Evolutionary conservation across 2,329 filamentous ascomycete genomes (phyloP).

Genomic region (Aspergillus brasiliensis): DNA sequence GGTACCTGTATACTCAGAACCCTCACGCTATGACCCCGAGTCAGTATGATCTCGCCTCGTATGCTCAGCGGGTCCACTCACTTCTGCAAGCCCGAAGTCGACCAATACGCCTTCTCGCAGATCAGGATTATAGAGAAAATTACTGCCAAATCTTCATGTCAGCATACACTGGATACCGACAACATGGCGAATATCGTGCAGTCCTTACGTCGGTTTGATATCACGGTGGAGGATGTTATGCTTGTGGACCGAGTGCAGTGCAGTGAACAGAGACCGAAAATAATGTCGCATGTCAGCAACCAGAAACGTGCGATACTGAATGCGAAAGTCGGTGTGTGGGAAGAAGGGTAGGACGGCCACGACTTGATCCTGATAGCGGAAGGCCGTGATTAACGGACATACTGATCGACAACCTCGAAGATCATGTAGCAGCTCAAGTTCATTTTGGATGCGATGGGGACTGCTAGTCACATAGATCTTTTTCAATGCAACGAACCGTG

Average conservation of each 20-base stretch:
- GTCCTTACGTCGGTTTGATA: slow-evolving; percentile 79
- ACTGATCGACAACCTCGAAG: slow-evolving; percentile 80
- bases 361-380: slow-evolving; percentile 90
- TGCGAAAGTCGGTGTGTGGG: slow-evolving; percentile 87
- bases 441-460: slow-evolving; percentile 89
- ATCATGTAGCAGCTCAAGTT: slow-evolving; percentile 89
- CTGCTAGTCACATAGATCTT: slow-evolving; percentile 99
- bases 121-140: slow-evolving; percentile 88
- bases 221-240: slow-evolving; percentile 88
- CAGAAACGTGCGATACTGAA: slow-evolving; percentile 88
- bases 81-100: slow-evolving; percentile 97
- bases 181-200: neutral
- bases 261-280: slow-evolving; percentile 83
- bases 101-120: slow-evolving; percentile 81
- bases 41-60: slow-evolving; percentile 1
- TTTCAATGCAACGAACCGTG: slow-evolving; percentile 92
- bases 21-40: slow-evolving; percentile 55
- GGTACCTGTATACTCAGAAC: slow-evolving; percentile 45
- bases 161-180: neutral
- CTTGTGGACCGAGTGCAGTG: slow-evolving; percentile 78
- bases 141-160: slow-evolving; percentile 46
- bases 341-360: slow-evolving; percentile 95
- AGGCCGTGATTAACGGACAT: slow-evolving; percentile 96
- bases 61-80: slow-evolving; percentile 24
- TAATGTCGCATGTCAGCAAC: slow-evolving; percentile 86